Conservation (phyloP, 2,329 filamentous ascomycete species). For the Ophiostoma perfectum region DNA sequence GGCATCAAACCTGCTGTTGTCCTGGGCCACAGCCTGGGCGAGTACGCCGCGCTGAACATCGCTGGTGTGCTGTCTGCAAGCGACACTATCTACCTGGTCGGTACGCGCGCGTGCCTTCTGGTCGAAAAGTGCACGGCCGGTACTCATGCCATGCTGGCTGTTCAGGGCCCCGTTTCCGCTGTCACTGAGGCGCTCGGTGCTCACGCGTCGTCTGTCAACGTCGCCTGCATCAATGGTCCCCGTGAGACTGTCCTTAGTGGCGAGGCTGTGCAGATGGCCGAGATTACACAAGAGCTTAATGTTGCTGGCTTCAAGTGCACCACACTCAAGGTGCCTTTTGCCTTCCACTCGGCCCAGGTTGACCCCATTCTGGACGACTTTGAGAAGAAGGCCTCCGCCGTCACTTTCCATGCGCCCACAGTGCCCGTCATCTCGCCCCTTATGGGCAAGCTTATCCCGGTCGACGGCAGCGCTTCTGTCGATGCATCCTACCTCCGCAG, state of each 20-base stretch:
- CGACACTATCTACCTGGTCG: constrained; percentile 68
- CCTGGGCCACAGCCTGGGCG: constrained; percentile 61
- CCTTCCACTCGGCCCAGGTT: constrained; percentile 51
- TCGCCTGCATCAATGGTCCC: constrained; percentile 71
- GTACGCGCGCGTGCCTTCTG: constrained; percentile 59
- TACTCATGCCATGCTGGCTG: constrained; percentile 56
- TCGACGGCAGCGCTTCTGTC: constrained; percentile 38
- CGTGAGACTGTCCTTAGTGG: constrained; percentile 67
- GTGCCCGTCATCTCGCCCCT: constrained; percentile 65
- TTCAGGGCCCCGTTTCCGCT: constrained; percentile 45
- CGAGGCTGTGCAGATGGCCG: constrained; percentile 37
- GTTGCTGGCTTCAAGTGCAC: constrained; percentile 40
- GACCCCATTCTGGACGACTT: constrained; percentile 55
- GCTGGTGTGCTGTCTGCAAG: constrained; percentile 65
- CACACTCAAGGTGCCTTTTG: constrained; percentile 47
- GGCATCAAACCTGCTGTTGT: constrained; percentile 51
- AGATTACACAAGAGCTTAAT: constrained; percentile 39
- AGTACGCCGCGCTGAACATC: constrained; percentile 66
- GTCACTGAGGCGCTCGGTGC: constrained; percentile 49
- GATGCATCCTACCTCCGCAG: constrained; percentile 58
- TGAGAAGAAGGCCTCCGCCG: constrained; percentile 40
- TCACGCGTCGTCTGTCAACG: constrained; percentile 38
- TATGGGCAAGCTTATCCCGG: constrained; percentile 55
- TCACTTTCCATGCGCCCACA: constrained; percentile 23
- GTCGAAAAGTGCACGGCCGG: constrained; percentile 59